Evolutionary conservation across 2,329 filamentous ascomycete genomes (phyloP), one percentile per base, ranked within the genome.

Genomic region (Penicillium sp.): DNA sequence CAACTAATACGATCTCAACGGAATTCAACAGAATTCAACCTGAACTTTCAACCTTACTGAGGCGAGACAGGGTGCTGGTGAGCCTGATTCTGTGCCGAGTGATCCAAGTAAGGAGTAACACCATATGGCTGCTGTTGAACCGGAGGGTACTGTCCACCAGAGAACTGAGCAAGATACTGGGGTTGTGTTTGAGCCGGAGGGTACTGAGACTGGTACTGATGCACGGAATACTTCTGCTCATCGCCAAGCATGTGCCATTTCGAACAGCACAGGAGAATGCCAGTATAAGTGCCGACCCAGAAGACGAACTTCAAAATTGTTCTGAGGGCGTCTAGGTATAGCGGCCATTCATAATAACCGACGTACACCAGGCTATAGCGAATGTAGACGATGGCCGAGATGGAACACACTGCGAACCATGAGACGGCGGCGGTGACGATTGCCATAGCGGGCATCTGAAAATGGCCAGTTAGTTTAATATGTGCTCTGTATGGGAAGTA

Each of bases 291-390:
- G 1, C 62, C 66, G 7, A 68, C 37, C 31, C 51, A 47, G 55
- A 65, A 67, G 23, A 69, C 13, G 40, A 68, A 68, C 9, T 54
- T 13, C 23, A 64, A 37, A 19, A 67, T 42, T 7, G 61, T 21
- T 2, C 6, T n/a, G 27, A 45, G 41, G 4, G 58, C 17, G 2
- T 21, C 3, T 7, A 66, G 19, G 29, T 69, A 70, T 1, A 7
- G 4, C 0, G 68, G 67, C 0, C 8, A 19, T 38, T 9, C 4
- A 38, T n/a, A 10, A 21, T 12, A 12, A 40, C 9, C 5, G 37
- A 10, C 4, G 5, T 12, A 3, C 9, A 40, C 37, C 37, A 68
- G 42, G 4, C 21, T 42, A 46, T 65, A 65, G 40, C 41, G 52
- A 17, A 67, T 64, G 17, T 40, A 42, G 21, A 66, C 19, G 29